Base-by-base conservation (phyloP, 139 green algal species). In the Tetradesmus obliquus region DNA sequence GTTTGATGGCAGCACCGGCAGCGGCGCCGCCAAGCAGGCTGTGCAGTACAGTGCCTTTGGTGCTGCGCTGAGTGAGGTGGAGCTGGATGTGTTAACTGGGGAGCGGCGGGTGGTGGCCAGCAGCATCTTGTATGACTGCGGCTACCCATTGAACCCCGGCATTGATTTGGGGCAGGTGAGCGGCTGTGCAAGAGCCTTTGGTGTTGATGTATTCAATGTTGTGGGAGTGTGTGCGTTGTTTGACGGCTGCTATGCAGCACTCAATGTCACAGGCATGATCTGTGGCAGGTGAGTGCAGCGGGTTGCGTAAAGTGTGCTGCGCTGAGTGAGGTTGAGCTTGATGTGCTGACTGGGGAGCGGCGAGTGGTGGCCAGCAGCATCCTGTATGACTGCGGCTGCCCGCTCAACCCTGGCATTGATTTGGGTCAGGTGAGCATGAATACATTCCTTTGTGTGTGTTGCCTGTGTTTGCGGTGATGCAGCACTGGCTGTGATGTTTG, bases 121-220 rank as follows among this genome's bases (percentile, higher is more conserved):
- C 5, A 93, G 96, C 62, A 91, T 97, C 20, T 84, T 93, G 54
- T 93, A 95, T 53, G 95, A 97, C 88, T 93, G 88, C 32, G 95
- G 95, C 8, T 93, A 94, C 58, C 90, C 76, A 54, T 45, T 97
- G 9, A 96, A 96, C 90, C 95, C 95, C 1, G 92, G 83, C 45
- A 84, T 97, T 2, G 95, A 97, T 80, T 90, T 97, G 7, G 95
- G 95, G 20, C 95, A 97, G 92, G 91, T 95, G 55, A 24, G 71
- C 2, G 7, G 51, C 82, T n/a, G n/a, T n/a, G n/a, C n/a, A n/a
- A n/a, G n/a, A n/a, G n/a, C n/a, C n/a, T n/a, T 15, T 51, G 15
- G 22, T 53, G 72, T 51, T 81, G 72, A 15, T 81, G 19, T 7
- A 4, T 22, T n/a, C n/a, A n/a, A n/a, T n/a, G n/a, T n/a, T n/a